phyloP scores from a whole-genome alignment of 495 filamentous ascomycete genomes.

The Aspergillus leporis region DNA sequence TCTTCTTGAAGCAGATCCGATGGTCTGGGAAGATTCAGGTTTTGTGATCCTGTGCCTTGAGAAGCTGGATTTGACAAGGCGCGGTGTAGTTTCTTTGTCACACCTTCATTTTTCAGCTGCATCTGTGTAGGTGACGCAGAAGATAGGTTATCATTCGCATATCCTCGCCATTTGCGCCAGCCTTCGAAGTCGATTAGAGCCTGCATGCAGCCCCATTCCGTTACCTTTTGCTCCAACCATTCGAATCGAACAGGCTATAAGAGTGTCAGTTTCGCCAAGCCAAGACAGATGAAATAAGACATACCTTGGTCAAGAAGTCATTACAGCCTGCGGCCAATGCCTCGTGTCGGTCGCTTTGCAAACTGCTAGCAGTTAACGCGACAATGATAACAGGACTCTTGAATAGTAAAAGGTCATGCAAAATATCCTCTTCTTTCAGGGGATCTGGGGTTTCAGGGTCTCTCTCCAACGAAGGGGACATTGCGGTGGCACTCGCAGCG shows the following conservation, averaged over 20 bases:
- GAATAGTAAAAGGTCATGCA: slow-evolving; percentile 71
- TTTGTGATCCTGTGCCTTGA: neutral
- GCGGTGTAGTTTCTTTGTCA: slow-evolving; percentile 6
- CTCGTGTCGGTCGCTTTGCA: slow-evolving; percentile 94
- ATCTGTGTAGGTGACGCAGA: slow-evolving; percentile 30
- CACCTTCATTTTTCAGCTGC: slow-evolving; percentile 26
- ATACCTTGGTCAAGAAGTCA: slow-evolving; percentile 96
- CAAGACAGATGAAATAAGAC: slow-evolving; percentile 19
- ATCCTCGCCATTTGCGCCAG: slow-evolving; percentile 96
- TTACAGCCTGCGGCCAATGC: slow-evolving; percentile 96
- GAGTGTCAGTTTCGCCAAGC: slow-evolving; percentile 15
- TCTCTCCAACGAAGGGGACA: slow-evolving; percentile 21
- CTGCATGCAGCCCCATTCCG: slow-evolving; percentile 99
- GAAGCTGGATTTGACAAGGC: neutral
- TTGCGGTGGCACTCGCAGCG: slow-evolving; percentile 33
- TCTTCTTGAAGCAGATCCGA: slow-evolving; percentile 32
- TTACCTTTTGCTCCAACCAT: slow-evolving; percentile 95
- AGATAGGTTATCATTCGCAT: slow-evolving; percentile 39
- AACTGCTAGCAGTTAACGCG: slow-evolving; percentile 85
- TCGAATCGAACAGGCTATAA: slow-evolving; percentile 90
- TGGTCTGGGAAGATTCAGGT: slow-evolving; percentile 16
- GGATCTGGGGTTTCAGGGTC: slow-evolving; percentile 28
- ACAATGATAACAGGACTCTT: slow-evolving; percentile 98
- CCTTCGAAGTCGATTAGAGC: slow-evolving; percentile 98
- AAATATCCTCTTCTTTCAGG: slow-evolving; percentile 59